These are phyloP conservation scores for Neurospora cerealis DNA, from an alignment of 495 filamentous ascomycete species.

Conservation along the genomic window DNA sequence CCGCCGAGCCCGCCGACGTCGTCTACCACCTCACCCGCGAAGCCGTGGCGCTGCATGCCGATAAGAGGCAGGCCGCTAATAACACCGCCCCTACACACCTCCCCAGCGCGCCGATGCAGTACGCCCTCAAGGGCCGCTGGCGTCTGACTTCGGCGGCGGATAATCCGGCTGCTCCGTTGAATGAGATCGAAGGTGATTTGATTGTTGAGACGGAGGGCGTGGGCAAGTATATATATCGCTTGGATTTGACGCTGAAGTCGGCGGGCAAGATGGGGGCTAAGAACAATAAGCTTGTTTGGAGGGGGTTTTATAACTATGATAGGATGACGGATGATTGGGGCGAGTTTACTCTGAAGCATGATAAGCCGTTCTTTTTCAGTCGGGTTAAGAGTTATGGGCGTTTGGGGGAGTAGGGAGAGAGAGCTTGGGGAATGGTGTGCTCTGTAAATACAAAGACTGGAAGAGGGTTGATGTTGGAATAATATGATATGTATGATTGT, in stretches of 20 bases:
- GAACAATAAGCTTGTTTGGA: conserved; percentile 83
- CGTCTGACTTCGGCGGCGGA: conserved; percentile 20
- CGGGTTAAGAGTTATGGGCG: conserved; percentile 64
- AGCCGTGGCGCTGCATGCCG: conserved; percentile 18
- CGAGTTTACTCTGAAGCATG: conserved; percentile 73
- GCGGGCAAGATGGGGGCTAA: conserved; percentile 42
- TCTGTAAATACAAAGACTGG: neutral
- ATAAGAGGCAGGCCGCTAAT: neutral
- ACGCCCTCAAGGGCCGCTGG: conserved; percentile 30
- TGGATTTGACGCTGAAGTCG: conserved; percentile 59
- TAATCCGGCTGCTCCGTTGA: conserved; percentile 8
- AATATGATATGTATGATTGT: neutral
- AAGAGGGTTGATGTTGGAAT: neutral
- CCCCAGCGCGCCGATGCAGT: conserved; percentile 25
- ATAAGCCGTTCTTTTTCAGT: conserved; percentile 79
- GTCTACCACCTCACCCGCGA: conserved; percentile 57
- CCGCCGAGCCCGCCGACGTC: conserved; percentile 72
- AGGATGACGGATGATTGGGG: conserved; percentile 81
- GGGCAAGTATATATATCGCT: conserved; percentile 68
- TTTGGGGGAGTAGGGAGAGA: conserved; percentile 18
- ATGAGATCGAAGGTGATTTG: conserved; percentile 51
- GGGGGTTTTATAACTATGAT: conserved; percentile 88
- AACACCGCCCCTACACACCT: conserved; percentile 17
- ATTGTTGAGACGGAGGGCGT: conserved; percentile 81
- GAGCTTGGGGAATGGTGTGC: neutral